phyloP scores from a whole-genome alignment of 108 stramenopile genomes.

The Nannochloropsis gaditana region DNA sequence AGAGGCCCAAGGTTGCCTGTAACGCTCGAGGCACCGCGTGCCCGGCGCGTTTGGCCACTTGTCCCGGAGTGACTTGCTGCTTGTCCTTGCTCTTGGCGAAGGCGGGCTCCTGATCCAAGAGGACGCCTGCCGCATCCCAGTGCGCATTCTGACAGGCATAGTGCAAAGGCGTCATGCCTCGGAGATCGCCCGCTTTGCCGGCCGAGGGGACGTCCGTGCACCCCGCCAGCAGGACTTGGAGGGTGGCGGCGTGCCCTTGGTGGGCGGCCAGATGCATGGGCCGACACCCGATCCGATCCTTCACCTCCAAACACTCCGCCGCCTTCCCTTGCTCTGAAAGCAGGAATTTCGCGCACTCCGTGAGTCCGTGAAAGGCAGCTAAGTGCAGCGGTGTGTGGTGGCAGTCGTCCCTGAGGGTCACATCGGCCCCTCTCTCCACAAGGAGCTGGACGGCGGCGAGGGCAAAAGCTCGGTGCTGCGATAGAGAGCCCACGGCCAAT shows the following conservation, averaged over 20 bases:
- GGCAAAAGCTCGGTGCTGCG: constrained; percentile 38
- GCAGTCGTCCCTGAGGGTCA: constrained; percentile 38
- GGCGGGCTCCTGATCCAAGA: constrained; percentile 26
- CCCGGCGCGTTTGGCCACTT: constrained; percentile 21
- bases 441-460: background rate
- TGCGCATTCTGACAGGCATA: constrained; percentile 24
- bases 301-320: constrained; percentile 23
- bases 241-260: constrained; percentile 20
- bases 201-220: constrained; percentile 23
- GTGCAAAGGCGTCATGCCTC: constrained; percentile 42
- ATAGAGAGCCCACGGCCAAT: constrained; percentile 34
- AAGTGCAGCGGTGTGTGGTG: constrained; percentile 31
- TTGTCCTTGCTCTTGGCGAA: constrained; percentile 18
- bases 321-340: constrained; percentile 21
- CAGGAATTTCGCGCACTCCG: constrained; percentile 22
- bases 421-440: constrained; percentile 24
- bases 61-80: constrained; percentile 23
- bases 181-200: background rate
- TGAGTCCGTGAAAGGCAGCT: constrained; percentile 31
- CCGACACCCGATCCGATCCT: constrained; percentile 33
- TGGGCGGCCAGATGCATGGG: constrained; percentile 41
- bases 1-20: background rate
- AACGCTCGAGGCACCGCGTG: background rate
- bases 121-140: constrained; percentile 32
- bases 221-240: constrained; percentile 25